phyloP scores from a whole-genome alignment of 1,139 yeast species.

The Kodamaea plutei region DNA sequence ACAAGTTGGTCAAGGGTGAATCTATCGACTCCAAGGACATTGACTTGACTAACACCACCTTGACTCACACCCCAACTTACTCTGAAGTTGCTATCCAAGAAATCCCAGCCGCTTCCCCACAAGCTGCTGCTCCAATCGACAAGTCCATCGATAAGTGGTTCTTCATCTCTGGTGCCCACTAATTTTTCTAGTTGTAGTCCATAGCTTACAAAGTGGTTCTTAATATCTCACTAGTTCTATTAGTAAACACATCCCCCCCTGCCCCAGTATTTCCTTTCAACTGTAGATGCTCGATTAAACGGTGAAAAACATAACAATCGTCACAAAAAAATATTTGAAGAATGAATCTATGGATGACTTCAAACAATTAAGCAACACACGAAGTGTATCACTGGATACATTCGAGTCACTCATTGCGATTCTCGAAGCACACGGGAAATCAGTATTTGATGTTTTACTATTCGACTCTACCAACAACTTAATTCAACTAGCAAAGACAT shows the following conservation, averaged over 20 bases:
- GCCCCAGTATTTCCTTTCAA: too few species aligned
- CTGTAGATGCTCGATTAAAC: too few species aligned
- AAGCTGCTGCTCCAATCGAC: constrained; percentile 91
- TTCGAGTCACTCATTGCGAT: constrained; percentile 15
- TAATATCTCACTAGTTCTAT: too few species aligned
- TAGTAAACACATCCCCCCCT: too few species aligned
- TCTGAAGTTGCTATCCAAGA: constrained; percentile 45
- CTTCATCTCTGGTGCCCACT: constrained; percentile 85
- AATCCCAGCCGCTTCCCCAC: constrained; percentile 66
- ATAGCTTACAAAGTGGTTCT: too few species aligned
- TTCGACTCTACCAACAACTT: constrained; percentile 15
- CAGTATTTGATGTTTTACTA: constrained; percentile 22
- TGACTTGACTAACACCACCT: constrained; percentile 62
- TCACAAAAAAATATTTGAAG: too few species aligned
- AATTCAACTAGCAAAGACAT: constrained; percentile 32
- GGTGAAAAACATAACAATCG: too few species aligned
- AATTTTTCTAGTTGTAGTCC: too few species aligned
- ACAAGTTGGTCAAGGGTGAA: constrained; percentile 55
- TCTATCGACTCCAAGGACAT: constrained; percentile 42
- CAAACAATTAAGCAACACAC: constrained; percentile 20
- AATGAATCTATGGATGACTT: constrained; percentile 26
- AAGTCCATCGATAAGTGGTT: constrained; percentile 98
- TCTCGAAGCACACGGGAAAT: constrained; percentile 19
- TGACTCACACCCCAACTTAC: constrained; percentile 52
- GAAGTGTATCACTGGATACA: constrained; percentile 11